Evolutionary conservation across 306 rosid genomes (phyloP).

Genomic region (Malus sylvestris): DNA sequence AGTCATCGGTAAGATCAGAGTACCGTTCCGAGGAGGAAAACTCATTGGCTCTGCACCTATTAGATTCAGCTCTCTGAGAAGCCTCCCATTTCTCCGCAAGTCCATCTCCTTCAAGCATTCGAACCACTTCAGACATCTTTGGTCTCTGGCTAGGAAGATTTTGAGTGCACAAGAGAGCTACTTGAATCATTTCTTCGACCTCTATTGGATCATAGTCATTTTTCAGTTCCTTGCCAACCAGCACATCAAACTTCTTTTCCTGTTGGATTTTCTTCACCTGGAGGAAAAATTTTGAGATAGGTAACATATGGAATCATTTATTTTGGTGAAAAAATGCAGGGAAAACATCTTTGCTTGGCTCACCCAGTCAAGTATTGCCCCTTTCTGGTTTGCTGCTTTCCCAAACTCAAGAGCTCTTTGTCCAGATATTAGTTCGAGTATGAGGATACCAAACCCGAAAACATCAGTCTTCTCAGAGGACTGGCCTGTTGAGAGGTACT

Average conservation of each 20-base stretch:
- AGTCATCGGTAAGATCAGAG: slow-evolving; percentile 94
- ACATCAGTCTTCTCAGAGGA: slow-evolving; percentile 99
- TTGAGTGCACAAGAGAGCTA: slow-evolving; percentile 84
- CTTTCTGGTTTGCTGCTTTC: slow-evolving; percentile 83
- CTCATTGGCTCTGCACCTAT: slow-evolving; percentile 64
- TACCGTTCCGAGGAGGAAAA: slow-evolving; percentile 81
- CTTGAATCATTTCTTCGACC: slow-evolving; percentile 82
- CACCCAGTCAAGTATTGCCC: slow-evolving; percentile 97
- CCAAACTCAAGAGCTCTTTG: slow-evolving; percentile 88
- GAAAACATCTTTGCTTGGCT: slow-evolving; percentile 12
- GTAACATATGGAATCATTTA: not conserved
- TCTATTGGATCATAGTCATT: slow-evolving; percentile 68
- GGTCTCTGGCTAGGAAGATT: slow-evolving; percentile 78
- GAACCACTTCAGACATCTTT: slow-evolving; percentile 90
- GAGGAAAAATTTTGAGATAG: slow-evolving; percentile 8
- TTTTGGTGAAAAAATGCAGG: not conserved
- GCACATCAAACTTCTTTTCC: slow-evolving; percentile 73
- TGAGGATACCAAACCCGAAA: slow-evolving; percentile 89
- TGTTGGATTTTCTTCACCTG: slow-evolving; percentile 87
- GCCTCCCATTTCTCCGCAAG: slow-evolving; percentile 99
- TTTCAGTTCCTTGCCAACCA: slow-evolving; percentile 74
- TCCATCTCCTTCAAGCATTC: slow-evolving; percentile 99
- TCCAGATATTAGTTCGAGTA: slow-evolving; percentile 89
- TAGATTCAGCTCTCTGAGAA: slow-evolving; percentile 73
- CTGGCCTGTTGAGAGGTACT: slow-evolving; percentile 95